Conservation (phyloP, 2,329 filamentous ascomycete genomes). For the Aspergillus sp. region DNA sequence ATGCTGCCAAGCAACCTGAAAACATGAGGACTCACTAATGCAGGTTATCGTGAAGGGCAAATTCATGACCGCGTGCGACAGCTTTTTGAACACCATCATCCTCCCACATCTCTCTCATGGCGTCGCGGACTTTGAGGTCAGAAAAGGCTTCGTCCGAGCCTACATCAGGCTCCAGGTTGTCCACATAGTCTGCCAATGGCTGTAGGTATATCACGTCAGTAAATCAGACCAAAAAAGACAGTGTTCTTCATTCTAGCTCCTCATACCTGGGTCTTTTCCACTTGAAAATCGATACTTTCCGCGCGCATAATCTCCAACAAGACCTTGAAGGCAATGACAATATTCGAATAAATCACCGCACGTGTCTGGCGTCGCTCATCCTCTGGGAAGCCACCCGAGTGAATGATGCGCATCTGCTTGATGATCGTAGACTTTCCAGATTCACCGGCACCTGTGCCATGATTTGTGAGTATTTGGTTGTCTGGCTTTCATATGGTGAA, state of each 20-base stretch:
- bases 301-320: constrained; percentile 90
- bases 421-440: constrained; percentile 95
- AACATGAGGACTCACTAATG: constrained; percentile 67
- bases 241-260: neutral
- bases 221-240: neutral
- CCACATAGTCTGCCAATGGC: constrained; percentile 75
- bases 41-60: constrained; percentile 92
- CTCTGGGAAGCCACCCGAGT: constrained; percentile 86
- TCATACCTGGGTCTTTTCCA: constrained; percentile 72
- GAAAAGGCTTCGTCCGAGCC: constrained; percentile 79
- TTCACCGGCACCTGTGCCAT: constrained; percentile 76
- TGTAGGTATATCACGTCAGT: constrained; percentile 36
- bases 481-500: neutral
- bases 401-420: constrained; percentile 99
- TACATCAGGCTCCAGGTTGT: constrained; percentile 74
- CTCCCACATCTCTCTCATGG: constrained; percentile 80
- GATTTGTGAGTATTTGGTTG: neutral
- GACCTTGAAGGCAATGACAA: constrained; percentile 87
- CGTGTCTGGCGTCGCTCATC: constrained; percentile 91
- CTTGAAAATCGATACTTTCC: constrained; percentile 74
- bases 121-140: constrained; percentile 58
- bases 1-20: constrained; percentile 1
- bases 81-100: constrained; percentile 81
- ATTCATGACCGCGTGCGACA: constrained; percentile 94
- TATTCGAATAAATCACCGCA: constrained; percentile 92